These are phyloP conservation scores for Irpex sp. DNA, from an alignment of 1,284 basidiomycete genomes.

Conservation along the genomic window DNA sequence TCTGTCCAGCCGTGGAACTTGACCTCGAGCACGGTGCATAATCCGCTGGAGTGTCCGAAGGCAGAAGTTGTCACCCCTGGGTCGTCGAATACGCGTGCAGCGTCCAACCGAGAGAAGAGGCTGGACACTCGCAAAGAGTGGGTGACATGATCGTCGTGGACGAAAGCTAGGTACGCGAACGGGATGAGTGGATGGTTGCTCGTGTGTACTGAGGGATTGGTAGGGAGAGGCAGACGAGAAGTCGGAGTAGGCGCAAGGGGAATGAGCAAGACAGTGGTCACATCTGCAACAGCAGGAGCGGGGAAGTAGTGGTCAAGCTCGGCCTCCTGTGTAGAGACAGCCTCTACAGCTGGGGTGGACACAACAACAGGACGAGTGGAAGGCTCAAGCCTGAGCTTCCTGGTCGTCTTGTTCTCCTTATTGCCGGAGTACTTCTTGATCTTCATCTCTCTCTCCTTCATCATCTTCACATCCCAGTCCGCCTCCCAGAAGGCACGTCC, in stretches of 20 bases:
- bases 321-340: constrained; percentile 15
- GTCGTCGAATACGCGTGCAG: constrained; percentile 57
- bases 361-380: neutral
- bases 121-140: constrained; percentile 63
- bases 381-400: constrained; percentile 23
- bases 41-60: constrained; percentile 40
- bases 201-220: constrained; percentile 22
- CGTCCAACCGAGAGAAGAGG: constrained; percentile 62
- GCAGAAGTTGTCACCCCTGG: constrained; percentile 50
- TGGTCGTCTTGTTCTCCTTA: constrained; percentile 19
- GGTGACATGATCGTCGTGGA: constrained; percentile 46
- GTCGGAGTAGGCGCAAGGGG: constrained; percentile 70
- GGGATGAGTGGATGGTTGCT: constrained; percentile 45
- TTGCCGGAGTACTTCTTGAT: constrained; percentile 21
- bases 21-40: constrained; percentile 59
- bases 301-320: constrained; percentile 63
- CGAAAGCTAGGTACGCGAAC: constrained; percentile 41
- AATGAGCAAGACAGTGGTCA: constrained; percentile 62
- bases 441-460: constrained; percentile 38
- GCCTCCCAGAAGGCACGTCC: constrained; percentile 65
- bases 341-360: neutral
- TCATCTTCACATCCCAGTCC: constrained; percentile 54
- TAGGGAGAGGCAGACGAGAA: constrained; percentile 50
- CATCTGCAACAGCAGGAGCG: constrained; percentile 30
- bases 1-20: constrained; percentile 66